A percentile compares a stretch with the other conserved stretches of the same genome.
Evolutionary conservation across 352 stramenopile genomes (phyloP).

Genomic region (Phytophthora rubi): DNA sequence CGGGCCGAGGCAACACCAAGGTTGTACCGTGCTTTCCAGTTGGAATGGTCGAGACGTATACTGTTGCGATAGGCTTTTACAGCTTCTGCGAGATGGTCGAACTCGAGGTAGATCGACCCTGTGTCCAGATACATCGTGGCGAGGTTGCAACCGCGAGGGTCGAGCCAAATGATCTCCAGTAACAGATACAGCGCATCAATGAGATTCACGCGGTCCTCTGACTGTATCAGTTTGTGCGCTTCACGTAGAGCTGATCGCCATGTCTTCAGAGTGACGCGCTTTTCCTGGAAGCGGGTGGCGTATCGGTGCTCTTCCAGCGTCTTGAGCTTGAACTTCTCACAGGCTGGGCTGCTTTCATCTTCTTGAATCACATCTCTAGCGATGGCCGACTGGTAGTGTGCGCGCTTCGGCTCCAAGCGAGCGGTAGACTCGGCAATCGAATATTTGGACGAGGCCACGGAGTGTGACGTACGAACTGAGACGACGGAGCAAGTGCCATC

Average conservation of each 20-base stretch:
- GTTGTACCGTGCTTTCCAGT: conserved; percentile 63
- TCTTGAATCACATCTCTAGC: conserved; percentile 19
- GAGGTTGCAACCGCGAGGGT: conserved; percentile 39
- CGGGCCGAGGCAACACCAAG: conserved; percentile 54
- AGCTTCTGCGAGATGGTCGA: conserved; percentile 60
- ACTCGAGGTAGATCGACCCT: conserved; percentile 62
- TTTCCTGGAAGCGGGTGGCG: conserved; percentile 56
- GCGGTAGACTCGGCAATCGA: neutral
- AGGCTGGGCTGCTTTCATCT: neutral
- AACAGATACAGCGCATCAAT: conserved; percentile 63
- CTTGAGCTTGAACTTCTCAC: conserved; percentile 42
- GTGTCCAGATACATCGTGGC: conserved; percentile 53
- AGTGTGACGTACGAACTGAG: conserved; percentile 28
- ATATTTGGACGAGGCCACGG: conserved; percentile 19
- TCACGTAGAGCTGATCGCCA: conserved; percentile 43
- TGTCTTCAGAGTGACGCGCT: conserved; percentile 48
- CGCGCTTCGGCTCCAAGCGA: conserved; percentile 21
- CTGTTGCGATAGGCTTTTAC: conserved; percentile 54
- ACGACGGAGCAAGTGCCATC: conserved; percentile 26
- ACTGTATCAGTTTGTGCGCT: conserved; percentile 37
- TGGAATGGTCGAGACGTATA: conserved; percentile 40
- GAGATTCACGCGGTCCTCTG: conserved; percentile 40
- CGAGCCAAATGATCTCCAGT: conserved; percentile 59
- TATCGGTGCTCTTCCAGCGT: conserved; percentile 65
- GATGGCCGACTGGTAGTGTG: conserved; percentile 22